Evolutionary conservation across 768 basidiomycete species (phyloP).

Genomic region (Macrolepiota albuminosa): DNA sequence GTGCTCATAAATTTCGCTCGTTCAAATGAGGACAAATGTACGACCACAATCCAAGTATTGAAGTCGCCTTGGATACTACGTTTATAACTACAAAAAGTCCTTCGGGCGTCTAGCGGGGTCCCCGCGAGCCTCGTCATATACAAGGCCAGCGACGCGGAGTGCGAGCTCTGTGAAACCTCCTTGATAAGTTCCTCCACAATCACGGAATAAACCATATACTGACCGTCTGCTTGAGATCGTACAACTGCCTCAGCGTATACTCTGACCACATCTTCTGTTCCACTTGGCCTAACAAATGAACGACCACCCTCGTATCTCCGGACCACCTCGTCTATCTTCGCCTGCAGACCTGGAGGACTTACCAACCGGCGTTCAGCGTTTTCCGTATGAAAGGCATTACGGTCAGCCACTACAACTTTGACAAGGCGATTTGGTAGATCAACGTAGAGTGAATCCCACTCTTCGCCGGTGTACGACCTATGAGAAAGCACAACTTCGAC

Average conservation of each 20-base stretch:
- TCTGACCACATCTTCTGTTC: constrained; percentile 96
- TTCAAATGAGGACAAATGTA: neutral
- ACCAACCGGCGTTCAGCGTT: constrained; percentile 91
- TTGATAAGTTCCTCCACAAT: neutral
- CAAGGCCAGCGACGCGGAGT: constrained; percentile 77
- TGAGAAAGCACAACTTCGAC: constrained; percentile 92
- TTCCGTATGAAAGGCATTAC: constrained; percentile 80
- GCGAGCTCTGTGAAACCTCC: constrained; percentile 58
- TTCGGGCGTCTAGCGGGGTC: constrained; percentile 71
- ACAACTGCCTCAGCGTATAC: constrained; percentile 92
- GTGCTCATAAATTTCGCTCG: neutral
- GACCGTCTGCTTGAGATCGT: constrained; percentile 78
- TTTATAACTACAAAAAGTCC: constrained; percentile 57
- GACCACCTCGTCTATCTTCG: constrained; percentile 76
- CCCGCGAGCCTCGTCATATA: constrained; percentile 81
- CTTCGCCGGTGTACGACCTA: constrained; percentile 72
- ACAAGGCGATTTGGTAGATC: constrained; percentile 95
- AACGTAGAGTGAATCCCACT: constrained; percentile 92
- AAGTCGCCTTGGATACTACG: neutral
- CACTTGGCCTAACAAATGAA: constrained; percentile 93
- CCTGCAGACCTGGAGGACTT: constrained; percentile 75
- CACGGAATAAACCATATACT: neutral
- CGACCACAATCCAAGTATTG: neutral
- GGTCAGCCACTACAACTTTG: constrained; percentile 84
- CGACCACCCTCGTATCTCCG: constrained; percentile 78